Percentiles rank a stretch among this genome's conserved stretches.
Evolutionary conservation across 202 grass and related monocot species (phyloP).

Genomic region (Carex arenaria): DNA sequence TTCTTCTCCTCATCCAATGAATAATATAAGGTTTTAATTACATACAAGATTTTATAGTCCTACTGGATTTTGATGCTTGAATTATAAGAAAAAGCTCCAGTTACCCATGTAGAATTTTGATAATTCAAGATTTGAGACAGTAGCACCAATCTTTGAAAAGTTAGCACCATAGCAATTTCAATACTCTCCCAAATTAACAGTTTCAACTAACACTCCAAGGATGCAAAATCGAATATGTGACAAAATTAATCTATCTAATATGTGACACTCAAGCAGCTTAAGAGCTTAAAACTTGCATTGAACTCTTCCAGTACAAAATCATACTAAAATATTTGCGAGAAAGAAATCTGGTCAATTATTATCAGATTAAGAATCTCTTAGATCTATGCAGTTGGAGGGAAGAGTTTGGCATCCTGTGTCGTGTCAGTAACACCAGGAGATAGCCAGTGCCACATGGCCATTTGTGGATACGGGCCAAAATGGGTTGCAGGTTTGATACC

Average conservation of each 20-base stretch:
- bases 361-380: constrained; percentile 8
- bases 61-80: neutral
- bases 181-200: neutral
- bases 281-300: neutral
- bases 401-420: constrained; percentile 25
- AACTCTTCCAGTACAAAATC: constrained; percentile 16
- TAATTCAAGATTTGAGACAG: neutral
- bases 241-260: neutral
- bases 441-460: constrained; percentile 34
- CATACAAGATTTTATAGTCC: neutral
- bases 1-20: neutral
- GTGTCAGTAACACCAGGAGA: constrained; percentile 27
- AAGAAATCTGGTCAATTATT: neutral
- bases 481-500: constrained; percentile 4
- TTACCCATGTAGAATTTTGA: neutral
- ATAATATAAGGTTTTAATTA: neutral
- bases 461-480: constrained; percentile 14
- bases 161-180: neutral
- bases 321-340: neutral
- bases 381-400: constrained; percentile 31
- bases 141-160: neutral
- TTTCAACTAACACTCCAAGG: neutral
- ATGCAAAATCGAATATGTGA: neutral
- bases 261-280: neutral
- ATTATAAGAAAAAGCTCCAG: neutral